Base-by-base conservation (phyloP, 192 early-diverging fungal genomes). In the Thamnidium elegans region DNA sequence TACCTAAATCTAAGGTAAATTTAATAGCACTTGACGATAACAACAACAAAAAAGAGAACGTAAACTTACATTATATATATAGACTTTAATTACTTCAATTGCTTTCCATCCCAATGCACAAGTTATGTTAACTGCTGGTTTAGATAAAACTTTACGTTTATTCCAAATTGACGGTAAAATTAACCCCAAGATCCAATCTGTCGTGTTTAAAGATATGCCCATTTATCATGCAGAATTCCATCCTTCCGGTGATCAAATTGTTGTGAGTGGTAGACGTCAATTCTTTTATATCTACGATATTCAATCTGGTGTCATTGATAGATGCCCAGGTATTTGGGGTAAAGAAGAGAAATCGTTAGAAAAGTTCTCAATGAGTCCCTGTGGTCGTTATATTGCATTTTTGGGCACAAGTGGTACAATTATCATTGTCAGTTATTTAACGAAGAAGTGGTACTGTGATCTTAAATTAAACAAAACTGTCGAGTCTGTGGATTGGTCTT, bases 141-240 rank as follows among this genome's bases (percentile, higher is more conserved):
- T 90, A 21, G 96, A 98, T 73, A 87, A 85, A 66, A 95, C 95
- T 14, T 63, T 98, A 63, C 81, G 91, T 7, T 68, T 98, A 45
- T 97, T 97, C 78, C 92, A 93, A 53, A 83, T 96, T 6, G 95
- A 99, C 56, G 95, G 95, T 19, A 94, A 93, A 73, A 69, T 89
- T 36, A 99, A 99, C 75, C 91, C 87, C 48, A 90, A 95, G 75
- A 84, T 99, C 56, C 93, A 95, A 78, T 90, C 87, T 9, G 75
- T 97, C n/a, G 82, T 82, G 62, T 84, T 96, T 68, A 89, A 92
- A 66, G 95, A 97, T 74, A 68, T 97, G 68, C 92, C 93, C 4
- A 91, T 97, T 44, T 77, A 82, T 68, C 69, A 72, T 19, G 92
- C 94, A 1, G 71, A 76, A 48, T 97, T 99, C 69, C 84, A 88